Evolutionary conservation across 306 rosid species (phyloP).

Genomic region (Alnus glutinosa): DNA sequence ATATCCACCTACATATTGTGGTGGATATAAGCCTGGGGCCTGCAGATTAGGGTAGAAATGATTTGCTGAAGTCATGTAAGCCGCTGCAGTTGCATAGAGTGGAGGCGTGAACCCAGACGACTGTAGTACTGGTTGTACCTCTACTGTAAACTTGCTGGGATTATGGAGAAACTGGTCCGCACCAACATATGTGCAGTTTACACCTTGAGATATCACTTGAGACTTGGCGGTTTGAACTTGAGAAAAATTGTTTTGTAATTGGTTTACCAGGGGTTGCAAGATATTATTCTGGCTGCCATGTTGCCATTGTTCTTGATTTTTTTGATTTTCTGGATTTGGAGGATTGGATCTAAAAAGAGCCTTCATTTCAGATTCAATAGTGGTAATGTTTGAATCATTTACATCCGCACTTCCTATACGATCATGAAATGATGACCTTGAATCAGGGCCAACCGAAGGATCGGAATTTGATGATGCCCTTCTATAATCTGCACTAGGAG

Average conservation of each 20-base stretch:
- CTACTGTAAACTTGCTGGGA: conserved; percentile 42
- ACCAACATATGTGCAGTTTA: conserved; percentile 32
- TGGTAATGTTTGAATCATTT: conserved; percentile 36
- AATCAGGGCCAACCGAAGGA: conserved; percentile 26
- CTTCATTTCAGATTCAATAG: conserved; percentile 50
- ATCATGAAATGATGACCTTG: conserved; percentile 45
- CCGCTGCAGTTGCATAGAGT: conserved; percentile 53
- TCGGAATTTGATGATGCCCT: conserved; percentile 35
- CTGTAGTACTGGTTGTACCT: conserved; percentile 53
- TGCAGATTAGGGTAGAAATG: conserved; percentile 42
- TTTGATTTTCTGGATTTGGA: conserved; percentile 42
- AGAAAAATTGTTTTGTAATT: conserved; percentile 39
- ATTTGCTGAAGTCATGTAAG: conserved; percentile 51
- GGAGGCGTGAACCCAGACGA: conserved; percentile 67
- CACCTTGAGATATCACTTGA: conserved; percentile 42
- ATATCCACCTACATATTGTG: conserved; percentile 47
- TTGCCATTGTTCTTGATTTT: conserved; percentile 47
- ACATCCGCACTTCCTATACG: conserved; percentile 35
- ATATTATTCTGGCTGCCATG: conserved; percentile 44
- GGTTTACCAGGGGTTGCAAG: conserved; percentile 35
- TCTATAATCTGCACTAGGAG: conserved; percentile 34
- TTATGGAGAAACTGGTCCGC: conserved; percentile 45
- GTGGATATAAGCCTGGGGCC: conserved; percentile 38
- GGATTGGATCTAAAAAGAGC: conserved; percentile 43
- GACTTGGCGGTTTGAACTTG: conserved; percentile 40